These are phyloP conservation scores for Hymenotorrendiella dingleyae DNA, from an alignment of 2,329 filamentous ascomycete species.

Conservation along the genomic window DNA sequence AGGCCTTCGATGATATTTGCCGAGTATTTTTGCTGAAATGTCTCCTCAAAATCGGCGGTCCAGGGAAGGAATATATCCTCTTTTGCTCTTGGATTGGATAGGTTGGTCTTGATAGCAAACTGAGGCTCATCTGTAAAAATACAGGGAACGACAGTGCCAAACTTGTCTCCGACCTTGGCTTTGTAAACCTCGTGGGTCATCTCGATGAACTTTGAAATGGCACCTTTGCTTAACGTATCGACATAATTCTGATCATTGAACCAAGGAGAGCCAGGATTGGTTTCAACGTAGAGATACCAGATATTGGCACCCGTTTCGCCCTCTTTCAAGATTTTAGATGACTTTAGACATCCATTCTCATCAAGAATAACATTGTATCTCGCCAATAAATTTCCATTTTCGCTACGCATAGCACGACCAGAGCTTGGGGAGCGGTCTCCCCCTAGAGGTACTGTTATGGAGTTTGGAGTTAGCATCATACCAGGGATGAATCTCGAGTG, in stretches of 20 bases:
- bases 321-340: slow-evolving; percentile 14
- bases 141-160: slow-evolving; percentile 28
- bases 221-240: slow-evolving; percentile 27
- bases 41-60: slow-evolving; percentile 27
- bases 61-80: slow-evolving; percentile 30
- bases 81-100: slow-evolving; percentile 19
- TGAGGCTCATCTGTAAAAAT: slow-evolving; percentile 33
- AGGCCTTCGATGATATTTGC: slow-evolving; percentile 22
- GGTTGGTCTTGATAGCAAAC: slow-evolving; percentile 29
- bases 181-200: slow-evolving; percentile 31
- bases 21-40: slow-evolving; percentile 22
- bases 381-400: slow-evolving; percentile 25
- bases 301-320: slow-evolving; percentile 22
- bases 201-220: slow-evolving; percentile 28
- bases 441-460: slow-evolving; percentile 10
- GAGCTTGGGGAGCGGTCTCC: slow-evolving; percentile 7
- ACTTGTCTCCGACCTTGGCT: slow-evolving; percentile 25
- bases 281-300: slow-evolving; percentile 32
- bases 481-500: too few species aligned
- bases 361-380: slow-evolving; percentile 24
- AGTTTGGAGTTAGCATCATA: too few species aligned
- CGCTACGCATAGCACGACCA: slow-evolving; percentile 13
- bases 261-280: slow-evolving; percentile 27
- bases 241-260: slow-evolving; percentile 31
- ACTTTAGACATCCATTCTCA: slow-evolving; percentile 23